Evolutionary conservation across 768 basidiomycete genomes (phyloP).

Genomic region (Coprinopsis cinerea): DNA sequence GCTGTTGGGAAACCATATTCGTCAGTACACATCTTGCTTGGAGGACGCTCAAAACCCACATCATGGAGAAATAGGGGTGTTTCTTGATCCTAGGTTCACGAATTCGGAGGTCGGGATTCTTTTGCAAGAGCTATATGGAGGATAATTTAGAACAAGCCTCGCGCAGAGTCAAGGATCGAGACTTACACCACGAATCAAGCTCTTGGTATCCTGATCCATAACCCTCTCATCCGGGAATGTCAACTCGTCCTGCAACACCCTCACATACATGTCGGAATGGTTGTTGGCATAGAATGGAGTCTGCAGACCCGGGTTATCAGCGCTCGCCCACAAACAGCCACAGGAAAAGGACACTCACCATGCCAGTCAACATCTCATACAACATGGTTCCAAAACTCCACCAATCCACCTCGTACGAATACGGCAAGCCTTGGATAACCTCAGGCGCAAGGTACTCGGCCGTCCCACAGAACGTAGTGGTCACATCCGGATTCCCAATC

Average conservation of each 20-base stretch:
- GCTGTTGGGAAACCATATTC: conserved; percentile 38
- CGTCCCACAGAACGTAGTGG: conserved; percentile 91
- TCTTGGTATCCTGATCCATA: conserved; percentile 95
- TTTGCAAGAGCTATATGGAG: conserved; percentile 93
- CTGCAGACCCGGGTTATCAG: conserved; percentile 31
- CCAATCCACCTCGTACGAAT: conserved; percentile 96
- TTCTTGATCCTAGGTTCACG: conserved; percentile 91
- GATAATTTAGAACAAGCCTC: conserved; percentile 29
- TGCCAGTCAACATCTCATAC: conserved; percentile 94
- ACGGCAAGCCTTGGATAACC: conserved; percentile 85
- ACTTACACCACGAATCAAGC: conserved; percentile 88
- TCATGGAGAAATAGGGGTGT: conserved; percentile 93
- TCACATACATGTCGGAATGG: conserved; percentile 91
- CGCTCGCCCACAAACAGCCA: conserved; percentile 3
- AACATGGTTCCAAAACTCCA: conserved; percentile 98
- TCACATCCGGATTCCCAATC: conserved; percentile 52
- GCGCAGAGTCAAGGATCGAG: conserved; percentile 12
- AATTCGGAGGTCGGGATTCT: conserved; percentile 85
- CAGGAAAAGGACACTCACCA: conserved; percentile 52
- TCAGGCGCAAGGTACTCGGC: conserved; percentile 96
- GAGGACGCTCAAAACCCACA: conserved; percentile 43
- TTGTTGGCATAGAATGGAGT: conserved; percentile 92
- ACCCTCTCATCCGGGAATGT: conserved; percentile 84
- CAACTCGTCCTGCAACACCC: conserved; percentile 86
- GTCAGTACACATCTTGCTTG: conserved; percentile 11